phyloP scores from a whole-genome alignment of 352 stramenopile species.

The Globisporangium sylvaticum region DNA sequence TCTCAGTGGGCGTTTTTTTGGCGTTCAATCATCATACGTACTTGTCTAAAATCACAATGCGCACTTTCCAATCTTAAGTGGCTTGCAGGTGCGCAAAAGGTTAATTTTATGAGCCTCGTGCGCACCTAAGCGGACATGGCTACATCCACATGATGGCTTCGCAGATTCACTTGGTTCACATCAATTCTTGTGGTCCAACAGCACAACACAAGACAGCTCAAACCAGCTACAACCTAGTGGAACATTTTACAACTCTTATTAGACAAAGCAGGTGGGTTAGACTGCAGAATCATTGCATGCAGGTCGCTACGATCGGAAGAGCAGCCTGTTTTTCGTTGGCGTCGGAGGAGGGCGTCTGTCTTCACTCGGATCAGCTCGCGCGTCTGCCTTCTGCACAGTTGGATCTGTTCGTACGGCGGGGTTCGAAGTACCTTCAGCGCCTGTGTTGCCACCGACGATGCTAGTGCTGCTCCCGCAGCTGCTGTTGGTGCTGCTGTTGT shows the following conservation, averaged over 20 bases:
- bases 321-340: constrained; percentile 6
- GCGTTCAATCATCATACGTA: too few relatives aligned
- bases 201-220: background rate
- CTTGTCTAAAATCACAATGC: too few relatives aligned
- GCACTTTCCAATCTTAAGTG: too few relatives aligned
- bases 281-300: background rate
- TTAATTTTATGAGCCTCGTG: too few relatives aligned
- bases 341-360: background rate
- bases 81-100: too few relatives aligned
- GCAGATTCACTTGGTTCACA: too few relatives aligned
- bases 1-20: too few relatives aligned
- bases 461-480: constrained; percentile 11
- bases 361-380: constrained; percentile 3
- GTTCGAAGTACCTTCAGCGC: background rate
- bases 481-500: constrained; percentile 12
- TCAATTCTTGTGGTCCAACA: background rate
- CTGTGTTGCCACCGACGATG: constrained; percentile 7
- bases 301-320: constrained; percentile 7
- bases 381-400: background rate
- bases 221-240: background rate
- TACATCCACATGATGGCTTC: too few relatives aligned
- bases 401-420: background rate
- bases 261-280: background rate
- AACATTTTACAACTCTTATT: too few relatives aligned
- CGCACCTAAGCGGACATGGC: too few relatives aligned